These are phyloP conservation scores for Claviceps quebecensis DNA, from an alignment of 2,329 filamentous ascomycete species.

Conservation along the genomic window DNA sequence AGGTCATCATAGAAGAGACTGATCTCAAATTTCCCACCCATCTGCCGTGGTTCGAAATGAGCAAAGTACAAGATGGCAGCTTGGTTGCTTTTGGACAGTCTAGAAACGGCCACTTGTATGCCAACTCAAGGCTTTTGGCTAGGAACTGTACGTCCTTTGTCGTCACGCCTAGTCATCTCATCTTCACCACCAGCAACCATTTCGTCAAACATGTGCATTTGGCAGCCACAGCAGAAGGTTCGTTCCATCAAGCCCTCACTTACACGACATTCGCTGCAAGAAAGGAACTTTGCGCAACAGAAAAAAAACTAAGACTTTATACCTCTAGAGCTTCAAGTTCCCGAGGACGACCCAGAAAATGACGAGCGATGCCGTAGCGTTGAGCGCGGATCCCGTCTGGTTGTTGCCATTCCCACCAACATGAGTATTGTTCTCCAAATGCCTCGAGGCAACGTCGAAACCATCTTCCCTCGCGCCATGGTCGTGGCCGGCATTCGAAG, in stretches of 20 bases:
- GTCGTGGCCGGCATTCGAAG: conserved; percentile 80
- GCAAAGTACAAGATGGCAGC: conserved; percentile 24
- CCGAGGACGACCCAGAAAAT: conserved; percentile 74
- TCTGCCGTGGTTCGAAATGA: conserved; percentile 39
- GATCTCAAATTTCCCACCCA: conserved; percentile 28
- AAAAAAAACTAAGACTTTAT: not conserved
- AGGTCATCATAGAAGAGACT: conserved; percentile 16
- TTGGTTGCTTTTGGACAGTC: conserved; percentile 50
- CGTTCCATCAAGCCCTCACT: conserved; percentile 6
- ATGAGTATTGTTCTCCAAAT: conserved; percentile 85
- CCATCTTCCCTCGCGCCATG: conserved; percentile 82
- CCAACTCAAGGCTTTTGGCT: conserved; percentile 56
- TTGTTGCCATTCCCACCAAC: conserved; percentile 78
- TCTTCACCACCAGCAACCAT: conserved; percentile 87
- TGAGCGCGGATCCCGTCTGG: conserved; percentile 73
- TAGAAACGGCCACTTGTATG: conserved; percentile 63
- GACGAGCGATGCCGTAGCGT: conserved; percentile 88
- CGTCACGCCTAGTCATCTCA: conserved; percentile 65
- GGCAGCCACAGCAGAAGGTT: conserved; percentile 45
- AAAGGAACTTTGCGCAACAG: not conserved
- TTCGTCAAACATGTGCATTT: conserved; percentile 90
- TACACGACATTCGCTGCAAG: not conserved
- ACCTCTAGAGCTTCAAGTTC: conserved; percentile 58
- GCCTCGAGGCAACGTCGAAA: conserved; percentile 91
- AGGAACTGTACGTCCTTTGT: conserved; percentile 90